Percentiles rank a stretch among this genome's conserved stretches.
Evolutionary conservation across 176 grass and related monocot genomes (phyloP).

Genomic region (Ensete glaucum): DNA sequence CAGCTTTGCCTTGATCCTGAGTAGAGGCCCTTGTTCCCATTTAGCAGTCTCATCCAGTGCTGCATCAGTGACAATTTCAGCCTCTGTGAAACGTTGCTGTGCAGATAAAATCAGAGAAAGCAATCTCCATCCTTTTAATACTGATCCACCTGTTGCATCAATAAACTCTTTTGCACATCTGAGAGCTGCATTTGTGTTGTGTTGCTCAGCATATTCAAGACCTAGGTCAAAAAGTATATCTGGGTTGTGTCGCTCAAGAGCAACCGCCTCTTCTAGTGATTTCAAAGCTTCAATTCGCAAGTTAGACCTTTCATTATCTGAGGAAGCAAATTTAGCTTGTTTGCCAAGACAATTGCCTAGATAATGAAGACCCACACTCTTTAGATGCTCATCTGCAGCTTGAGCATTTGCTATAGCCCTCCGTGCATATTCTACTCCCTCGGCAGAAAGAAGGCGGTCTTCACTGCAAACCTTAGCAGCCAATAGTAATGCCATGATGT

Average conservation of each 20-base stretch:
- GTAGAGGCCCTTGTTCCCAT: conserved; percentile 88
- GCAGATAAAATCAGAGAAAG: conserved; percentile 83
- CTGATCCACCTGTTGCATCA: conserved; percentile 74
- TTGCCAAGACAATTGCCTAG: conserved; percentile 72
- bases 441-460: conserved; percentile 43
- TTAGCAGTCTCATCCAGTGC: conserved; percentile 85
- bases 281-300: conserved; percentile 79
- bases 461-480: conserved; percentile 88
- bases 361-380: conserved; percentile 53
- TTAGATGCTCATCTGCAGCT: conserved; percentile 57
- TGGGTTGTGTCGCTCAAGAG: conserved; percentile 46
- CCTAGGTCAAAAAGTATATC: conserved; percentile 75
- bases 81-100: conserved; percentile 71
- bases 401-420: conserved; percentile 46
- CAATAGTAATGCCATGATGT: conserved; percentile 58
- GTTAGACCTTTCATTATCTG: conserved; percentile 65
- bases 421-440: conserved; percentile 73
- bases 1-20: conserved; percentile 80
- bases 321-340: conserved; percentile 61
- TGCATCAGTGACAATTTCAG: conserved; percentile 83
- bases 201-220: conserved; percentile 79
- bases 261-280: conserved; percentile 50
- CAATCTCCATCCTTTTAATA: conserved; percentile 84
- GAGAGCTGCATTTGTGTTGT: conserved; percentile 71
- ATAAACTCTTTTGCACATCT: conserved; percentile 84